Conservation (phyloP, 1,284 basidiomycete species). For the Ceratobasidium papillatum region DNA sequence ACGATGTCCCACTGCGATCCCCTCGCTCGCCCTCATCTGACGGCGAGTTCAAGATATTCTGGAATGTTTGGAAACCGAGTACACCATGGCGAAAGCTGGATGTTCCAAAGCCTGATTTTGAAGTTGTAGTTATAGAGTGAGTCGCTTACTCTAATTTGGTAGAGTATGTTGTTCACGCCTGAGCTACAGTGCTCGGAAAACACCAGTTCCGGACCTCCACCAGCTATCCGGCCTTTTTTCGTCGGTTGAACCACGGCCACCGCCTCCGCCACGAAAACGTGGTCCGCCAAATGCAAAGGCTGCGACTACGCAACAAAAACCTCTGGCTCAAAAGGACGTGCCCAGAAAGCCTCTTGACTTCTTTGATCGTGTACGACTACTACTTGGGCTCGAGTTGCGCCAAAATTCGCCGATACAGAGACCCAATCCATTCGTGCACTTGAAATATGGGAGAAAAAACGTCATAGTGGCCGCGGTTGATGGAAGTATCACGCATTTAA, state of each 20-base stretch:
- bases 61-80: constrained; percentile 90
- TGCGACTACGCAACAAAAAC: constrained; percentile 51
- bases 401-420: constrained; percentile 23
- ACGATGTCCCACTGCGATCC: constrained; percentile 55
- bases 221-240: constrained; percentile 73
- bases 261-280: constrained; percentile 40
- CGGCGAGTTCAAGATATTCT: constrained; percentile 78
- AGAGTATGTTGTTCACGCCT: constrained; percentile 9
- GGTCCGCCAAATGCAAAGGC: constrained; percentile 47
- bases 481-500: constrained; percentile 87
- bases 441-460: constrained; percentile 87
- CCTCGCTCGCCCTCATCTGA: constrained; percentile 49
- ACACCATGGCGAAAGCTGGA: constrained; percentile 83
- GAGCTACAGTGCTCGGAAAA: constrained; percentile 69
- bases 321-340: constrained; percentile 38
- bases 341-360: constrained; percentile 10
- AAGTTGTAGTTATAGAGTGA: constrained; percentile 85
- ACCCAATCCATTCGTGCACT: constrained; percentile 71
- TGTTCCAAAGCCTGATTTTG: constrained; percentile 86
- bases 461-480: constrained; percentile 92
- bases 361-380: constrained; percentile 28
- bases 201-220: constrained; percentile 73
- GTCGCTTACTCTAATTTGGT: constrained; percentile 48
- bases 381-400: background rate
- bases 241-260: constrained; percentile 50